A percentile compares a stretch with the other conserved stretches of the same genome.
phyloP scores from a whole-genome alignment of 352 stramenopile species.

The Pythium aphanidermatum region DNA sequence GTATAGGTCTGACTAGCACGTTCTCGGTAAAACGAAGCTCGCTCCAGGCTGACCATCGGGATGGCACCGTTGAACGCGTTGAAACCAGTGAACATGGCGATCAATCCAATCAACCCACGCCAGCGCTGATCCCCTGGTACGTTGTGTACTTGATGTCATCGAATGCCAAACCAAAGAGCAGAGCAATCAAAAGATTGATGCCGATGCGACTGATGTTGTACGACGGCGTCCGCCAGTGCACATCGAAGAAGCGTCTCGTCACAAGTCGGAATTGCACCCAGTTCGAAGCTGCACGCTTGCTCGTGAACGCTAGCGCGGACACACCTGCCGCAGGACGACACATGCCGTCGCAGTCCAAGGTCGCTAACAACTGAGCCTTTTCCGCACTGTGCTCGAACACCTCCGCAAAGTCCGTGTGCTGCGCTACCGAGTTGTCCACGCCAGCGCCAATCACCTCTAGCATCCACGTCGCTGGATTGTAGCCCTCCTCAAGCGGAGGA shows the following conservation, averaged over 20 bases:
- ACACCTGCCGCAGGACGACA: neutral
- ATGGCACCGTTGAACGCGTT: conserved; percentile 60
- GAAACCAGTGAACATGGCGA: conserved; percentile 73
- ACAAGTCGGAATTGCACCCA: conserved; percentile 29
- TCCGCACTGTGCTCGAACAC: conserved; percentile 9
- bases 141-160: conserved; percentile 36
- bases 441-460: conserved; percentile 17
- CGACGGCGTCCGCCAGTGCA: conserved; percentile 38
- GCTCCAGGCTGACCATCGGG: conserved; percentile 57
- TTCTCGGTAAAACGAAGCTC: conserved; percentile 58
- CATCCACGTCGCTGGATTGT: conserved; percentile 36
- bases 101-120: conserved; percentile 84
- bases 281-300: conserved; percentile 15
- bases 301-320: conserved; percentile 15
- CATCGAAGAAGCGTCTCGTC: conserved; percentile 26
- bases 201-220: conserved; percentile 78
- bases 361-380: conserved; percentile 4
- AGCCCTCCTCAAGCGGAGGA: conserved; percentile 34
- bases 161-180: conserved; percentile 76
- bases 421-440: conserved; percentile 2
- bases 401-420: conserved; percentile 8
- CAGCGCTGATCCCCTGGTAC: conserved; percentile 33
- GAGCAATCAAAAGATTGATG: conserved; percentile 48
- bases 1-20: conserved; percentile 68
- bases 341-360: conserved; percentile 17